Evolutionary conservation across 2,329 filamentous ascomycete genomes (phyloP).

Genomic region (Chlorencoelia australis): DNA sequence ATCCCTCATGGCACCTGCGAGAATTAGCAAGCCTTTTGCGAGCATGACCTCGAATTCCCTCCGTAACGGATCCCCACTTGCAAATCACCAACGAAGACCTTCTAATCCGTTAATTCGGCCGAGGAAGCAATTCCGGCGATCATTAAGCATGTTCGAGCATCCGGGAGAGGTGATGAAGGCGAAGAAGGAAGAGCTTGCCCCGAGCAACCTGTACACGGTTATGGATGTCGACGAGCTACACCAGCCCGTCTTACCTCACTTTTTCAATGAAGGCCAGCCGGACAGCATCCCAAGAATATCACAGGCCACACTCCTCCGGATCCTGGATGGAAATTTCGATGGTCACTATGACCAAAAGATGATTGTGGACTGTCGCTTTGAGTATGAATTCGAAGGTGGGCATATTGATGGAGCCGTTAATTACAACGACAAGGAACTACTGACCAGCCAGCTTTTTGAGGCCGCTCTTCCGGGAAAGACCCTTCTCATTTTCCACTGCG

Average conservation of each 20-base stretch:
- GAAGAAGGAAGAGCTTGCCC: conserved; percentile 51
- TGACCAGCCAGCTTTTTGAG: conserved; percentile 70
- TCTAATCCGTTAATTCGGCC: conserved; percentile 65
- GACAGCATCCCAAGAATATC: conserved; percentile 85
- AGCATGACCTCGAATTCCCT: conserved; percentile 45
- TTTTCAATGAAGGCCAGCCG: conserved; percentile 66
- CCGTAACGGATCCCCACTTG: conserved; percentile 66
- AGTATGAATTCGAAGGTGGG: conserved; percentile 96
- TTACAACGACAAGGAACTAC: conserved; percentile 89
- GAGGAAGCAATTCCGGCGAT: conserved; percentile 81
- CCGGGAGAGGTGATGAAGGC: conserved; percentile 79
- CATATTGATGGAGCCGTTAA: conserved; percentile 92
- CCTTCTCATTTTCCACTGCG: conserved; percentile 88
- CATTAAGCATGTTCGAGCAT: conserved; percentile 95
- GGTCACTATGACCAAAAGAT: conserved; percentile 69
- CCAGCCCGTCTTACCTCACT: conserved; percentile 71
- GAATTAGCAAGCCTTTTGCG: conserved; percentile 55
- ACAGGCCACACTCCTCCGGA: conserved; percentile 69
- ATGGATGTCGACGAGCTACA: conserved; percentile 75
- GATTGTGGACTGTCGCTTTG: conserved; percentile 93
- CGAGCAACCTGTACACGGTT: conserved; percentile 57
- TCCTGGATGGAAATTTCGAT: conserved; percentile 77
- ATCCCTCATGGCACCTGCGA: conserved; percentile 47
- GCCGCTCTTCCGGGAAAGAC: conserved; percentile 56
- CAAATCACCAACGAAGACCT: conserved; percentile 58